Percentiles rank a stretch among this genome's conserved stretches.
Conservation (phyloP, 805 yeast genomes). For the Ogataea chonburiensis region DNA sequence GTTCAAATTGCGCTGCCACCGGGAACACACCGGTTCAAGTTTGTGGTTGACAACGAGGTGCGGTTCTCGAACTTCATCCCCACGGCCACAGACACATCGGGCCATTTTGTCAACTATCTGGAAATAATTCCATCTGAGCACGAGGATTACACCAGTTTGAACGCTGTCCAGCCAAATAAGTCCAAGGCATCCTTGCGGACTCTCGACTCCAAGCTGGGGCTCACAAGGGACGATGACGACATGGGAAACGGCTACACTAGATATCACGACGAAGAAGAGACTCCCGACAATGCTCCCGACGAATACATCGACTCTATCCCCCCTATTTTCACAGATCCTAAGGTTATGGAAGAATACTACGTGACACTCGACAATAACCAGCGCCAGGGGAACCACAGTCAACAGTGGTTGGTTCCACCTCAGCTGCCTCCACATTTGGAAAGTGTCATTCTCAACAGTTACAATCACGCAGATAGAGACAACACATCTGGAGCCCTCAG, state of each 20-base stretch:
- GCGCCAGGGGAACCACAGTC: slow-evolving; percentile 48
- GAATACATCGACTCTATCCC: slow-evolving; percentile 70
- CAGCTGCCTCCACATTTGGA: slow-evolving; percentile 96
- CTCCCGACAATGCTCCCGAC: slow-evolving; percentile 29
- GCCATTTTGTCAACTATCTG: slow-evolving; percentile 89
- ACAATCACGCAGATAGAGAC: slow-evolving; percentile 58
- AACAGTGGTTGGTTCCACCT: slow-evolving; percentile 78
- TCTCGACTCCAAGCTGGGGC: slow-evolving; percentile 60
- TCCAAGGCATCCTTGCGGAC: slow-evolving; percentile 36
- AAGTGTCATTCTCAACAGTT: slow-evolving; percentile 83
- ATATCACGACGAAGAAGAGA: slow-evolving; percentile 61
- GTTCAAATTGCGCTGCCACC: slow-evolving; percentile 78
- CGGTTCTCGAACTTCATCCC: slow-evolving; percentile 85
- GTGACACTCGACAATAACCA: slow-evolving; percentile 71
- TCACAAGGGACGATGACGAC: slow-evolving; percentile 69
- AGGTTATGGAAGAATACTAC: slow-evolving; percentile 84
- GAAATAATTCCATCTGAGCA: slow-evolving; percentile 51
- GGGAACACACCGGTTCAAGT: slow-evolving; percentile 91
- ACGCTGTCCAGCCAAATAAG: slow-evolving; percentile 19
- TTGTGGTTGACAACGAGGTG: slow-evolving; percentile 91
- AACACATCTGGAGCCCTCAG: slow-evolving; percentile 88
- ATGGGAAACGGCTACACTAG: slow-evolving; percentile 81
- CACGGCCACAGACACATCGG: slow-evolving; percentile 97
- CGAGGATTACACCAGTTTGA: slow-evolving; percentile 25
- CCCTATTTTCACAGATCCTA: slow-evolving; percentile 79